Evolutionary conservation across 2,329 filamentous ascomycete species (phyloP).

Genomic region (Coleophoma crateriformis): DNA sequence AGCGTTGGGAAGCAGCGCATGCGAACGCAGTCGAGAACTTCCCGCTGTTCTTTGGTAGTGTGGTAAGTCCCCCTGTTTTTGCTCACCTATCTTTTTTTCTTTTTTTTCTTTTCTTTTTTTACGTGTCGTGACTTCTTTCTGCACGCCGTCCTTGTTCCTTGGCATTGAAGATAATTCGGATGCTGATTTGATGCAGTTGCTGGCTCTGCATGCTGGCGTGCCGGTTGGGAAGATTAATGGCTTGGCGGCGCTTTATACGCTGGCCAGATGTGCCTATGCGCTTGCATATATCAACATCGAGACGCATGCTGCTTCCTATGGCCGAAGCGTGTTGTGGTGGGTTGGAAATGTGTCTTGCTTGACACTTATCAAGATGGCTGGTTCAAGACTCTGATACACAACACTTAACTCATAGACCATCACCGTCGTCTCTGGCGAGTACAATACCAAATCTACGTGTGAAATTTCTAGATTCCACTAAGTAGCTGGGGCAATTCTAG

Average conservation of each 20-base stretch:
- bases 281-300: slow-evolving; percentile 34
- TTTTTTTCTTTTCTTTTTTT: neutral
- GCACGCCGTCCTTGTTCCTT: no score
- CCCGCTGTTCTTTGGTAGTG: slow-evolving; percentile 29
- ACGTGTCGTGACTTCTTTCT: neutral
- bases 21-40: slow-evolving; percentile 40
- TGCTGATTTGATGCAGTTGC: slow-evolving; percentile 12
- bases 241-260: slow-evolving; percentile 32
- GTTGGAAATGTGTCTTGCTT: slow-evolving; percentile 35
- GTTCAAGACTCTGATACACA: slow-evolving; percentile 1
- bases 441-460: no score
- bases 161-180: neutral
- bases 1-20: slow-evolving; percentile 37
- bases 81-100: neutral
- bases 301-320: slow-evolving; percentile 26
- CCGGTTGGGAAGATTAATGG: slow-evolving; percentile 29
- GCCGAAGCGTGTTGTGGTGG: slow-evolving; percentile 36
- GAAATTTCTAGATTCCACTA: no score
- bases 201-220: slow-evolving; percentile 34
- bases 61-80: slow-evolving; percentile 11
- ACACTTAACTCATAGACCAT: no score
- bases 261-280: slow-evolving; percentile 34
- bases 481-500: no score
- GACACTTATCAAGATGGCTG: slow-evolving; percentile 27
- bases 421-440: no score